phyloP scores from a whole-genome alignment of 352 stramenopile species.

The Pythium angustatum region DNA sequence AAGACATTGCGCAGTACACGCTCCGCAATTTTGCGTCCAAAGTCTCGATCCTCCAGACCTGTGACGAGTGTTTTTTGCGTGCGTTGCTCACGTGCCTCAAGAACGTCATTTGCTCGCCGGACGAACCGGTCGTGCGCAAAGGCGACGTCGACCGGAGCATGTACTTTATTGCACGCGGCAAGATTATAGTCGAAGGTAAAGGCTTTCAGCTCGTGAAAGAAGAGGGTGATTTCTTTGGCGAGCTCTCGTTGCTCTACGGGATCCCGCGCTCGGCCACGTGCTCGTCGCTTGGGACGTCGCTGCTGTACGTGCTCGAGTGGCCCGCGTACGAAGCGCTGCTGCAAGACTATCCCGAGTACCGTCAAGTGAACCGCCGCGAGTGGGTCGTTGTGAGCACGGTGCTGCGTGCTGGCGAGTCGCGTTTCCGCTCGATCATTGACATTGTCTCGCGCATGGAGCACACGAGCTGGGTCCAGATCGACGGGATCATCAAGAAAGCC shows the following conservation, averaged over 20 bases:
- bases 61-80: constrained; percentile 67
- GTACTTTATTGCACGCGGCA: constrained; percentile 72
- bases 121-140: constrained; percentile 61
- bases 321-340: constrained; percentile 70
- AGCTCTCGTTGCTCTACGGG: constrained; percentile 69
- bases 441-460: constrained; percentile 66
- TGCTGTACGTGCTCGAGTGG: constrained; percentile 82
- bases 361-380: constrained; percentile 66
- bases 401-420: constrained; percentile 54
- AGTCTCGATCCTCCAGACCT: constrained; percentile 66
- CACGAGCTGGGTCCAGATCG: constrained; percentile 60
- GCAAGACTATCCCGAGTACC: constrained; percentile 74
- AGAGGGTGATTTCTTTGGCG: constrained; percentile 79
- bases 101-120: constrained; percentile 66
- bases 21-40: constrained; percentile 54
- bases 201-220: constrained; percentile 76
- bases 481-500: constrained; percentile 71
- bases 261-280: constrained; percentile 77
- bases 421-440: constrained; percentile 69
- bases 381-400: constrained; percentile 77
- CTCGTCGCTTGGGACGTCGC: constrained; percentile 57
- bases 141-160: constrained; percentile 71
- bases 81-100: constrained; percentile 62
- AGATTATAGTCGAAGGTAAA: constrained; percentile 57
- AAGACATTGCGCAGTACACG: constrained; percentile 75